These are phyloP conservation scores for Phaeotremella skinneri DNA, from an alignment of 768 basidiomycete species.

Conservation along the genomic window DNA sequence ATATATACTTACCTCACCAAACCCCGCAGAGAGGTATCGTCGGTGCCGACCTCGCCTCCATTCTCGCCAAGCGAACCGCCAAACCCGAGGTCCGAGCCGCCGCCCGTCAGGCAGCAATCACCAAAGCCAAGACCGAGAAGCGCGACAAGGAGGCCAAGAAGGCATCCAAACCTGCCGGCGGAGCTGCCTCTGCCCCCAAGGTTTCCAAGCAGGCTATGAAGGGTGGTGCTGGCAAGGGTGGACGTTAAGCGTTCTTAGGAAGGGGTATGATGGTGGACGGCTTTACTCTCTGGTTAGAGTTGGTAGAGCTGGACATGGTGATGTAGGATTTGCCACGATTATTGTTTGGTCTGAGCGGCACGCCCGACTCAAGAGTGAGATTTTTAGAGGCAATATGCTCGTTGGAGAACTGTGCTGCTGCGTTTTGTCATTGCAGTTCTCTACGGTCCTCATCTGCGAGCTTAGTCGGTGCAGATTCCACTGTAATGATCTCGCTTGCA, in stretches of 20 bases:
- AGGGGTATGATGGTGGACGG: slow-evolving; percentile 53
- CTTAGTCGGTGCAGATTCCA: too few relatives aligned
- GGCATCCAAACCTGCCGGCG: slow-evolving; percentile 51
- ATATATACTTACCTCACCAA: too few relatives aligned
- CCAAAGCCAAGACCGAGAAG: slow-evolving; percentile 94
- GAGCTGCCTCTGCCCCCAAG: slow-evolving; percentile 66
- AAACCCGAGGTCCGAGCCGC: slow-evolving; percentile 77
- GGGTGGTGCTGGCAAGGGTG: slow-evolving; percentile 57
- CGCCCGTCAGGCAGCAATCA: slow-evolving; percentile 77
- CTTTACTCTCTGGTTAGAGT: neutral
- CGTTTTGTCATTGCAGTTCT: too few relatives aligned
- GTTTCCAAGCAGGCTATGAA: slow-evolving; percentile 96
- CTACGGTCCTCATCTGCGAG: too few relatives aligned
- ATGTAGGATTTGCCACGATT: neutral
- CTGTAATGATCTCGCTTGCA: too few relatives aligned
- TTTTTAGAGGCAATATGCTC: too few relatives aligned
- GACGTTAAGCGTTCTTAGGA: slow-evolving; percentile 40
- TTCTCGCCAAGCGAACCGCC: slow-evolving; percentile 90
- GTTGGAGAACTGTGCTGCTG: too few relatives aligned
- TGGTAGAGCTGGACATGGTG: neutral
- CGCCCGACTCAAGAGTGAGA: too few relatives aligned
- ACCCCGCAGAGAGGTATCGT: slow-evolving; percentile 86
- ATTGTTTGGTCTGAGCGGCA: too few relatives aligned
- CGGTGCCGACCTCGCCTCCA: slow-evolving; percentile 88
- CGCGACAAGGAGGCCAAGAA: slow-evolving; percentile 94